phyloP scores from a whole-genome alignment of 306 rosid species.

The Boehmeria nivea region DNA sequence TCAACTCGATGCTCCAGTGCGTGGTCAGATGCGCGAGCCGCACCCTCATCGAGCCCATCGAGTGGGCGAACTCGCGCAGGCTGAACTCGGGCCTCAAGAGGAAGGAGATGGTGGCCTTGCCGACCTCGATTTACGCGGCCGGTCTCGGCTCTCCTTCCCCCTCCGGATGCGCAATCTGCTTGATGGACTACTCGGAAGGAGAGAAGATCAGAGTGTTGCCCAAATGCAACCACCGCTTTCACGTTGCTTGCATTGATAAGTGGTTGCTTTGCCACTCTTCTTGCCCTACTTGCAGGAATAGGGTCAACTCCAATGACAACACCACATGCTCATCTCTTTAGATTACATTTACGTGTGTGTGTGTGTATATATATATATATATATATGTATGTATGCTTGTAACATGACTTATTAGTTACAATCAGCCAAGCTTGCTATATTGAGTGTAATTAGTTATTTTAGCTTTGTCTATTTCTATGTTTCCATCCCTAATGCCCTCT shows the following conservation, averaged over 20 bases:
- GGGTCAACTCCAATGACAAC: constrained; percentile 26
- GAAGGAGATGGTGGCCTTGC: constrained; percentile 61
- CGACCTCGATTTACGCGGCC: constrained; percentile 37
- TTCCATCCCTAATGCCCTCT: too few species aligned
- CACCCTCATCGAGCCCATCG: constrained; percentile 34
- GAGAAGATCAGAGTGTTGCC: constrained; percentile 65
- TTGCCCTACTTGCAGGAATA: constrained; percentile 77
- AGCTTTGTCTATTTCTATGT: too few species aligned
- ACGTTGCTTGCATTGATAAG: constrained; percentile 65
- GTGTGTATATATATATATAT: too few species aligned
- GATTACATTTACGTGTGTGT: neutral
- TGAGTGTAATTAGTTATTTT: too few species aligned
- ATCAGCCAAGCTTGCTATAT: too few species aligned
- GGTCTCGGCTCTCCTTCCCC: constrained; percentile 22
- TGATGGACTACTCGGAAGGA: constrained; percentile 55
- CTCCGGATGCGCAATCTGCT: constrained; percentile 60
- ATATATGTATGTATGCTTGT: too few species aligned
- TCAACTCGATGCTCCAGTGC: constrained; percentile 57
- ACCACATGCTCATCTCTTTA: constrained; percentile 10
- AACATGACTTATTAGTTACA: too few species aligned
- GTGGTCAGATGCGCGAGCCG: constrained; percentile 57
- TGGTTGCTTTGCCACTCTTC: constrained; percentile 77
- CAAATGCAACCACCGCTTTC: constrained; percentile 64
- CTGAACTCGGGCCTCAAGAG: constrained; percentile 64
- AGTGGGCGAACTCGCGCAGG: constrained; percentile 45